Conservation (phyloP, 2,329 filamentous ascomycete species). For the Alternaria infectoria region DNA sequence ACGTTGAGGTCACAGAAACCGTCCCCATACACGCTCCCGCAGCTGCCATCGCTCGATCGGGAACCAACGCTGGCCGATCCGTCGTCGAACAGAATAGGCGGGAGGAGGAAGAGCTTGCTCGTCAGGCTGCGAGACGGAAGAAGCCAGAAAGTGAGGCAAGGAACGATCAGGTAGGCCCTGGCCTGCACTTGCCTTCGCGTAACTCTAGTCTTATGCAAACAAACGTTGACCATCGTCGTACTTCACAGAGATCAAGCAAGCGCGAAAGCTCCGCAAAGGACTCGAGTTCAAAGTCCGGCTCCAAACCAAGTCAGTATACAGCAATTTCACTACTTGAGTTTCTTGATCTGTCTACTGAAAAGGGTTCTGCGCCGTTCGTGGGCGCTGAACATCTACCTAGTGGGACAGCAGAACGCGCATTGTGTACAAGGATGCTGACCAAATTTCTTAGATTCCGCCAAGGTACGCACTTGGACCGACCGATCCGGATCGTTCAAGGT, state of each 20-base stretch:
- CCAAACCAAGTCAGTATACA: conserved; percentile 73
- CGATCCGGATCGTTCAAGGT: conserved; percentile 95
- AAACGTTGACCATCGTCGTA: conserved; percentile 70
- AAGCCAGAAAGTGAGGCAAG: conserved; percentile 59
- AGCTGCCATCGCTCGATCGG: conserved; percentile 56
- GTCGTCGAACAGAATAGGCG: conserved; percentile 76
- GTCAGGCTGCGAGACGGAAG: conserved; percentile 74
- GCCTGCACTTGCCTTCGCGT: conserved; percentile 76
- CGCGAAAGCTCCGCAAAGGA: conserved; percentile 69
- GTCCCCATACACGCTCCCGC: conserved; percentile 60
- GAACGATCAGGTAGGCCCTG: conserved; percentile 76
- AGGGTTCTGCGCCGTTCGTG: not conserved
- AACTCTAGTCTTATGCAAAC: conserved; percentile 76
- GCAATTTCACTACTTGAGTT: not conserved
- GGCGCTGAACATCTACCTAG: not conserved
- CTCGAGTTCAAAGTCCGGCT: conserved; percentile 53
- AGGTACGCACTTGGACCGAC: conserved; percentile 93
- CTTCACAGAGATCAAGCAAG: conserved; percentile 73
- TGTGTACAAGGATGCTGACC: conserved; percentile 12
- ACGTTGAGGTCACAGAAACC: conserved; percentile 84
- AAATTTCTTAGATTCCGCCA: conserved; percentile 65
- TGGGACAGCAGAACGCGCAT: not conserved
- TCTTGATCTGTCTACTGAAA: not conserved
- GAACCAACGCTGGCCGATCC: conserved; percentile 67
- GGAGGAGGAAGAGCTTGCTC: conserved; percentile 84